Conservation (phyloP, 495 filamentous ascomycete species). For the Arthonia radiata region DNA sequence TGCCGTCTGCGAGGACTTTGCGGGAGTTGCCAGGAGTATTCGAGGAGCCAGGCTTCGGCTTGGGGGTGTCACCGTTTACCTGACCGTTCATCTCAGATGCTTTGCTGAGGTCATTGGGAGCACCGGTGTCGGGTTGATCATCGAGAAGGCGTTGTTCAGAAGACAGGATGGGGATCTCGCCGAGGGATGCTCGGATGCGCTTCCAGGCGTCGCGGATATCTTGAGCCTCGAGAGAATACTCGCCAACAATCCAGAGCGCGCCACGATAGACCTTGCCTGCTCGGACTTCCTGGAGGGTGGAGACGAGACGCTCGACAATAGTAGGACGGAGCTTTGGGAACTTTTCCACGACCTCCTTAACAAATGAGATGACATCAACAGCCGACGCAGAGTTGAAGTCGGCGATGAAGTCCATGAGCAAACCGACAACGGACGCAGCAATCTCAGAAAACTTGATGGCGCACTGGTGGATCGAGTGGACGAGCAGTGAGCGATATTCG, state of each 20-base stretch:
- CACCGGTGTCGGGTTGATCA: slow-evolving; percentile 45
- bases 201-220: slow-evolving; percentile 97
- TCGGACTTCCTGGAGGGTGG: slow-evolving; percentile 76
- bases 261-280: slow-evolving; percentile 95
- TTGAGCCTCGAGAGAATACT: slow-evolving; percentile 79
- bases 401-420: slow-evolving; percentile 98
- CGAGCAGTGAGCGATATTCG: slow-evolving; percentile 86
- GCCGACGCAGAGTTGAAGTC: slow-evolving; percentile 95
- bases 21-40: slow-evolving; percentile 59
- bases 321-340: slow-evolving; percentile 73
- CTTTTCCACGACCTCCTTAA: slow-evolving; percentile 97
- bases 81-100: slow-evolving; percentile 40
- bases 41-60: too few species aligned
- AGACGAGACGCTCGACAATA: slow-evolving; percentile 71
- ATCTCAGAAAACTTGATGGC: slow-evolving; percentile 98
- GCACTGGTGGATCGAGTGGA: slow-evolving; percentile 92
- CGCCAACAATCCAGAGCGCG: slow-evolving; percentile 91
- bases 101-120: too few species aligned
- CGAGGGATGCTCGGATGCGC: slow-evolving; percentile 73
- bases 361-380: slow-evolving; percentile 92
- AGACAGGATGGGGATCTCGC: slow-evolving; percentile 90
- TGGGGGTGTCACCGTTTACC: slow-evolving; percentile 59
- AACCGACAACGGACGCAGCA: slow-evolving; percentile 82
- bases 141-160: slow-evolving; percentile 83
- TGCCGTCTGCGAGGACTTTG: slow-evolving; percentile 86